Base-by-base conservation (phyloP, 2,329 filamentous ascomycete species). In the Fusarium pseudograminearum region DNA sequence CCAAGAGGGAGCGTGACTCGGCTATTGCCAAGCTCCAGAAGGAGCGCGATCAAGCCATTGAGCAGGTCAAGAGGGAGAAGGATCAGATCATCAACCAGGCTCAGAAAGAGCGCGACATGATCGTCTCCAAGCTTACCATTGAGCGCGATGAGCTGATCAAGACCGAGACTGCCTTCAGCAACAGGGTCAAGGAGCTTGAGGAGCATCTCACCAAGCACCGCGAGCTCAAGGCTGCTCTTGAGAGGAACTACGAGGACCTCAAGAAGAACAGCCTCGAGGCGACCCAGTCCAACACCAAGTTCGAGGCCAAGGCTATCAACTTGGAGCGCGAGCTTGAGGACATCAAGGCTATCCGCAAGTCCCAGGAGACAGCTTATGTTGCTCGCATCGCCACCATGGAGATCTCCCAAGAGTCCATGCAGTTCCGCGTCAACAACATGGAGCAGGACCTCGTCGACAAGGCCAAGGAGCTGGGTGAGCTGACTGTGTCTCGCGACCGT, bases 121-220 rank as follows among this genome's bases (percentile, higher is more conserved):
- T 72, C 1, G 60, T 73, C 4, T 62, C 65, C 2, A 58, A 65
- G 48, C 63, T 76, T 52, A 72, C 68, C 12, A 70, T 66, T 36
- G 74, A 74, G n/a, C 72, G 74, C 11, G 71, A 74, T 7, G 61
- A 73, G 34, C 70, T 76, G 3, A 31, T 61, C 22, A 63, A 72
- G 46, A 71, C 73, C 7, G 71, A 75, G 36, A 50, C 62, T 12
- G 47, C 50, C 26, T 72, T 70, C 14, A 58, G 73, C 44, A 56
- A 57, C 51, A 73, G 74, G 46, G 67, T 75, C 44, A 75, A 74
- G 61, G 74, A 76, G 57, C 62, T 76, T 15, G 73, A 76, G 45
- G 72, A 68, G 11, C 73, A 75, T 10, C 61, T 76, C 6, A 26
- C 44, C n/a, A 72, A 72, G 33, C 71, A 74, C 48, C 56, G 61